Base-by-base conservation (phyloP, 306 rosid species). In the Abrus precatorius region DNA sequence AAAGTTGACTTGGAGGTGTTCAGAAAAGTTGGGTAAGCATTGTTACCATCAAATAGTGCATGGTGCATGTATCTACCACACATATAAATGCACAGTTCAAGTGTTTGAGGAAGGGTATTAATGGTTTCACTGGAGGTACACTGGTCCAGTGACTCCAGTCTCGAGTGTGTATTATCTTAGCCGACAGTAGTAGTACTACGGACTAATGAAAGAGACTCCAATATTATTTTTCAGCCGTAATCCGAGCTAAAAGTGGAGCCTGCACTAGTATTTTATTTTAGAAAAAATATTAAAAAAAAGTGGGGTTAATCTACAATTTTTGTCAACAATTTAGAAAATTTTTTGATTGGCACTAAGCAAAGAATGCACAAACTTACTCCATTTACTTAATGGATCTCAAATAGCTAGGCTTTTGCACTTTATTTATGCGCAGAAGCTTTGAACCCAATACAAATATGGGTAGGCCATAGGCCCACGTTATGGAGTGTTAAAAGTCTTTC, bases 131-230 rank as follows among this genome's bases (percentile, higher is more conserved):
- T 80, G 74, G 44, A 36, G 55, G 69, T 60, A 67, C 82, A 62
- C 75, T 82, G 84, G 87, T 82, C 86, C 87, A 14, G 34, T 11
- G 33, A 48, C 87, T 82, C 86, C 87, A 14, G 34, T 11, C 40
- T 55, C 87, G 84, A 70, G 72, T 32, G 74, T 34, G 76, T n/a
- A 52, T 63, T 69, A 38, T 48, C 69, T 66, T 3, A 64, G 69
- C 78, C 53, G 73, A 80, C 78, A 66, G 0, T 66, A 66, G 1
- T 66, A 66, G 61, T 67, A 33, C 63, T 10, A 63, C 62, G 50
- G 80, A 75, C 69, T 76, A 79, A 70, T 50, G 72, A 40, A 36
- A 56, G 50, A 20, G 79, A 66, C 72, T 49, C 45, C 27, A 76
- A 66, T 66, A 63, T 38, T 65, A 69, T 54, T 54, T 72, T 52